A percentile compares a stretch with the other conserved stretches of the same genome.
phyloP scores from a whole-genome alignment of 169 alveolate genomes.

The Cryptosporidium muris region DNA sequence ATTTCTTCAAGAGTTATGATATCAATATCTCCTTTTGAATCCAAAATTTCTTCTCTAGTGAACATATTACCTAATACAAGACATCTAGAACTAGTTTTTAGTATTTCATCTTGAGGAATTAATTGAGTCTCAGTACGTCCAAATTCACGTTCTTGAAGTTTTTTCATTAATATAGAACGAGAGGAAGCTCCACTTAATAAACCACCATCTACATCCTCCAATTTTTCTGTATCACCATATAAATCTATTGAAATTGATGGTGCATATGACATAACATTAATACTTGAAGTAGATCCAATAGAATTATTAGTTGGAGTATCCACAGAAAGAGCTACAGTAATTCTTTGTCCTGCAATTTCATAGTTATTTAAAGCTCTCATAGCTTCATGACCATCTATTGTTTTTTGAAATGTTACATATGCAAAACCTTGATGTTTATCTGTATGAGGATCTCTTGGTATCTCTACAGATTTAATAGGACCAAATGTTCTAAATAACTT shows the following conservation, averaged over 20 bases:
- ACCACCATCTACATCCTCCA: slow-evolving; percentile 78
- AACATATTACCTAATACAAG: slow-evolving; percentile 85
- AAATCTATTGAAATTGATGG: slow-evolving; percentile 15
- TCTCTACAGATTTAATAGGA: slow-evolving; percentile 89
- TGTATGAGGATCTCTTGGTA: slow-evolving; percentile 88
- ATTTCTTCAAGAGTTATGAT: slow-evolving; percentile 81
- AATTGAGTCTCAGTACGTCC: neutral
- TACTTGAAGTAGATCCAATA: neutral
- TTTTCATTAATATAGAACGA: slow-evolving; percentile 83
- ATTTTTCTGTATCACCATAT: slow-evolving; percentile 71
- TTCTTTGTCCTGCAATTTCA: slow-evolving; percentile 90
- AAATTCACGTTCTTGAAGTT: slow-evolving; percentile 75
- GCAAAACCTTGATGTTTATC: slow-evolving; percentile 92
- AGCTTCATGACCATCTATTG: slow-evolving; percentile 95
- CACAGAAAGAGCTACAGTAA: slow-evolving; percentile 84
- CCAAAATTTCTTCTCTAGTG: slow-evolving; percentile 77
- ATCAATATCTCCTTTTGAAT: slow-evolving; percentile 74
- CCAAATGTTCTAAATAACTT: slow-evolving; percentile 95
- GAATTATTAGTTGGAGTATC: slow-evolving; percentile 47
- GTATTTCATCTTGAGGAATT: neutral
- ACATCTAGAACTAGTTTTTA: slow-evolving; percentile 71
- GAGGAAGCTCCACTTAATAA: slow-evolving; percentile 82
- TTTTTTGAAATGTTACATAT: slow-evolving; percentile 86
- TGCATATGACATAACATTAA: slow-evolving; percentile 52
- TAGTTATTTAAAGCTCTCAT: slow-evolving; percentile 93